These are phyloP conservation scores for Arxiozyma heterogenica DNA, from an alignment of 1,139 yeast species.

Conservation along the genomic window DNA sequence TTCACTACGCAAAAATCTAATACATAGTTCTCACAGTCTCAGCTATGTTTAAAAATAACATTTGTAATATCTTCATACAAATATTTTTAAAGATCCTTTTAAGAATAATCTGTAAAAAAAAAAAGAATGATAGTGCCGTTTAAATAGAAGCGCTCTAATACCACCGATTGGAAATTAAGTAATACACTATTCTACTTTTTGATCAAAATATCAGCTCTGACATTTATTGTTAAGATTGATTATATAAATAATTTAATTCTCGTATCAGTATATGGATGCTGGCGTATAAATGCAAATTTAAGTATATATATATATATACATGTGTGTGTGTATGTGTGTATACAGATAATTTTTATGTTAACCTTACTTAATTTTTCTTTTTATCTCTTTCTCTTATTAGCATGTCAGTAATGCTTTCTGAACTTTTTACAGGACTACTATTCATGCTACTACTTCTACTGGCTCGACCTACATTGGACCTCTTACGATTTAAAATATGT, in stretches of 20 bases:
- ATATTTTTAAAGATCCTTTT: not conserved
- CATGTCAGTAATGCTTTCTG: not conserved
- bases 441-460: constrained; percentile 1
- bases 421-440: not conserved
- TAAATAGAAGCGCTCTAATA: not conserved
- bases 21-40: not conserved
- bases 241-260: not conserved
- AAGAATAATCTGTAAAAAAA: not conserved
- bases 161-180: not conserved
- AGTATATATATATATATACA: too few relatives aligned
- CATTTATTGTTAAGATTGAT: too few relatives aligned
- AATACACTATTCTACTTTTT: not conserved
- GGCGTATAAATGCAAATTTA: not conserved
- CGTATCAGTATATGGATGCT: not conserved
- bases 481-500: not conserved
- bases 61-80: not conserved
- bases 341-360: not conserved
- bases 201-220: not conserved
- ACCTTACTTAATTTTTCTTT: not conserved
- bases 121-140: not conserved
- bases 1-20: not conserved
- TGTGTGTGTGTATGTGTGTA: too few relatives aligned
- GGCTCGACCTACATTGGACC: not conserved
- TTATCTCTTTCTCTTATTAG: not conserved
- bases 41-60: not conserved